Base-by-base conservation (phyloP, 2,329 filamentous ascomycete species). In the Graphilbum sp. region DNA sequence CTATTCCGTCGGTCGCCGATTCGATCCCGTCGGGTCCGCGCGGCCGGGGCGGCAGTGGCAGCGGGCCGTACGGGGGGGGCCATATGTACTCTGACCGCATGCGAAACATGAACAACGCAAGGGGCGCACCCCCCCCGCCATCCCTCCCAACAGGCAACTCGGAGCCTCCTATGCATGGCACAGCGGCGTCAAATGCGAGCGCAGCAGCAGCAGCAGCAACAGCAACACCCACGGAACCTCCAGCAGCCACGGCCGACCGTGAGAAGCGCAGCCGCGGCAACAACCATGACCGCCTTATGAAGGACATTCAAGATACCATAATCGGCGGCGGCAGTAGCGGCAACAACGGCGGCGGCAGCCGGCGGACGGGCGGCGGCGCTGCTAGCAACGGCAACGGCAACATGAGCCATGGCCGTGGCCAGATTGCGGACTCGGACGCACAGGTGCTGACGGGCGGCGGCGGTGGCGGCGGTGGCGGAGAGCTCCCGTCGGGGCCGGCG, bases 11-110 rank as follows among this genome's bases (percentile, higher is more conserved):
- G 19, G 53, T 61, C 24, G 48, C 49, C 21, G 62, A 53, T 53
- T 59, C 21, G 19, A 16, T 67, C 31, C 72, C 72, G 4, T 66
- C 66, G n/a, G 73, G 69, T 2, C 71, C 72, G 15, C 63, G 65
- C 36, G 67, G 29, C 35, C 36, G 51, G 43, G 51, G 33, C 56
- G 64, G 34, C 17, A 36, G 38, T 30, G 34, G 36, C 18, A 32
- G 32, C 16, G 13, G 12, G 23, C 23, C 23, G 23, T 25, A 7
- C 23, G 7, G 7, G 7, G 12, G 12, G 7, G 23, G 23, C 23
- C 7, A 25, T n/a, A n/a, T n/a, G n/a, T n/a, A n/a, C n/a, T n/a
- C n/a, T n/a, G n/a, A n/a, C n/a, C n/a, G n/a, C n/a, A n/a, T n/a
- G n/a, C n/a, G n/a, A n/a, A n/a, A n/a, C n/a, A n/a, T n/a, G n/a